Evolutionary conservation across 169 alveolate species (phyloP), one percentile per base, ranked within the genome.

Genomic region (Plasmodium yoelii): DNA sequence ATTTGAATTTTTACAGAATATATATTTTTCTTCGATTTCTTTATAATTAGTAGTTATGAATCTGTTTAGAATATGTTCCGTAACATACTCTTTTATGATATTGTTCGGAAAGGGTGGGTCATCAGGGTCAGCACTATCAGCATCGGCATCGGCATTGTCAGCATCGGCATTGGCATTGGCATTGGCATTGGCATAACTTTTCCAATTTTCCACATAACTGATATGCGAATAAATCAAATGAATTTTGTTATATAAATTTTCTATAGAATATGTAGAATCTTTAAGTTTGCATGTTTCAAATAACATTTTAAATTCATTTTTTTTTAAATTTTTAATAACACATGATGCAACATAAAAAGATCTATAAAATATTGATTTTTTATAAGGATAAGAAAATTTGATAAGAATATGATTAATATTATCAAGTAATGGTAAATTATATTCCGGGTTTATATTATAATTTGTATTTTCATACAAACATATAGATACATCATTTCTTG

Each of bases 401-500:
- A 75, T 47, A 55, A 75, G 69, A 0, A 64, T 26, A 61, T 75
- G 88, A 5, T 63, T 75, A n/a, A 75, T 64, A 55, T 63, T 75
- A 19, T 75, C 88, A 5, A 75, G 28, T 13, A 75, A 13, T 18
- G 88, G 73, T 5, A 47, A 49, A 22, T 39, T 24, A 0, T 47
- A 63, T 63, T 39, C 64, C n/a, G n/a, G 47, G 47, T 75, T 63
- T n/a, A 63, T 75, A 0, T 63, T 56, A 56, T 75, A 75, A 47
- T 75, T 75, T 67, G 49, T 61, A 42, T 75, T 75, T 42, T 75
- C 88, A 75, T 75, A 75, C 22, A 75, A 49, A 39, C 88, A 75
- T 2, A 75, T 75, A 39, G 70, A 63, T 5, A 75, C 69, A 47
- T 75, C 75, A 49, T 75, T 75, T 26, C 88, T 64, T 24, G 47